Base-by-base conservation (phyloP, 2,329 filamentous ascomycete species). In the Stachybotrys echinatus region DNA sequence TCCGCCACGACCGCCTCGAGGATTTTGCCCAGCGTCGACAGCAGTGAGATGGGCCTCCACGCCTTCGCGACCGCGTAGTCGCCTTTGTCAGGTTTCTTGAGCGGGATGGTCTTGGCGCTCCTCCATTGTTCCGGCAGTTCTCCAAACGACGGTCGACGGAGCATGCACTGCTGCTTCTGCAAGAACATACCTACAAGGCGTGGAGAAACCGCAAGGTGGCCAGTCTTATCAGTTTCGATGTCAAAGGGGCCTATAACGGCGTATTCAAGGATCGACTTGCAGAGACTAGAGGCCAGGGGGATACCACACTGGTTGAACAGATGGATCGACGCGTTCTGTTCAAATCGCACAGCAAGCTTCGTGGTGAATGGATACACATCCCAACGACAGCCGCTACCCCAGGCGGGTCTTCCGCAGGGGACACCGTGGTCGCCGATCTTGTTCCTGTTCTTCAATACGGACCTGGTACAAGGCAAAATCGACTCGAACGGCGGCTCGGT, bases 211-310 rank as follows among this genome's bases (percentile, higher is more conserved):
- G 23, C 20, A 21, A 23, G 31, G 43, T 52, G 40, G 45, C 69
- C 8, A 67, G 63, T 39, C 57, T 71, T 14, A 55, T 68, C 43
- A 66, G 61, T 49, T 71, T 71, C 48, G 63, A 72, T 54, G 58
- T 73, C 4, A 71, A 72, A 52, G 67, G 69, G 19, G 68, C 65
- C 47, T 72, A 68, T 51, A 71, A 72, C 47, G 60, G 69, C 14
- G 65, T 72, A 18, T 67, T 53, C 31, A 67, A 67, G 49, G 58
- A 66, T 44, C 50, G 63, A 54, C 48, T 57, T 58, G 39, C 47
- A 56, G 45, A 55, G 55, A 42, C 23, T 59, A 23, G 37, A 19
- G 39, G 56, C 52, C 17, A 31, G 61, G 45, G 53, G 55, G 3
- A 57, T 65, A 19, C 60, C 54, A 10, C 17, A 45, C 14, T 21